Evolutionary conservation across 176 grass and related monocot species (phyloP).

Genomic region (Rhynchospora breviuscula): DNA sequence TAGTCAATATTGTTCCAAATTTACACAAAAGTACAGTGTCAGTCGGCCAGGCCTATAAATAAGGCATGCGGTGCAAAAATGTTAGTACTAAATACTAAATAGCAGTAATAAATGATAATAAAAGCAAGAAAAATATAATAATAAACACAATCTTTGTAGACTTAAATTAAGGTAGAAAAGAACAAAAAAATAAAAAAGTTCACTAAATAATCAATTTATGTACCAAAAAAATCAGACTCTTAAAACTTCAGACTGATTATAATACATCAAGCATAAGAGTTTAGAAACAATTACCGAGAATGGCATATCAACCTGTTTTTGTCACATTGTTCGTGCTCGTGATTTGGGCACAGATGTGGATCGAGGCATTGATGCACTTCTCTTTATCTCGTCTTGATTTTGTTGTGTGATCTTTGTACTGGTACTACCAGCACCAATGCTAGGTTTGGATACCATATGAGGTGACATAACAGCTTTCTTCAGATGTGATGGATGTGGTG

Average conservation of each 20-base stretch:
- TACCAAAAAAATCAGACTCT: background rate
- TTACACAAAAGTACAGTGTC: background rate
- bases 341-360: slow-evolving; percentile 11
- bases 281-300: background rate
- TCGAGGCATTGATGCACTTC: background rate
- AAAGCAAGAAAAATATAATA: background rate
- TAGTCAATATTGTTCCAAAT: background rate
- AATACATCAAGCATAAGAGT: background rate
- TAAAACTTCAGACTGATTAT: background rate
- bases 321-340: background rate
- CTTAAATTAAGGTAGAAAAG: background rate
- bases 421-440: background rate
- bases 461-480: slow-evolving; percentile 1
- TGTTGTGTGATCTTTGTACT: background rate
- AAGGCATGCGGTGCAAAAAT: background rate
- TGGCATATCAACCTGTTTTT: background rate
- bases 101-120: background rate
- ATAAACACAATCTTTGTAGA: background rate
- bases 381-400: background rate
- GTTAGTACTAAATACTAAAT: background rate
- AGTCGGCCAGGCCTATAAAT: background rate
- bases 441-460: background rate
- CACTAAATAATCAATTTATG: background rate
- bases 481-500: slow-evolving; percentile 1
- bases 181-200: no score